A percentile compares a stretch with the other conserved stretches of the same genome.
Conservation (phyloP, 2,329 filamentous ascomycete species). For the Didymella segeticola region DNA sequence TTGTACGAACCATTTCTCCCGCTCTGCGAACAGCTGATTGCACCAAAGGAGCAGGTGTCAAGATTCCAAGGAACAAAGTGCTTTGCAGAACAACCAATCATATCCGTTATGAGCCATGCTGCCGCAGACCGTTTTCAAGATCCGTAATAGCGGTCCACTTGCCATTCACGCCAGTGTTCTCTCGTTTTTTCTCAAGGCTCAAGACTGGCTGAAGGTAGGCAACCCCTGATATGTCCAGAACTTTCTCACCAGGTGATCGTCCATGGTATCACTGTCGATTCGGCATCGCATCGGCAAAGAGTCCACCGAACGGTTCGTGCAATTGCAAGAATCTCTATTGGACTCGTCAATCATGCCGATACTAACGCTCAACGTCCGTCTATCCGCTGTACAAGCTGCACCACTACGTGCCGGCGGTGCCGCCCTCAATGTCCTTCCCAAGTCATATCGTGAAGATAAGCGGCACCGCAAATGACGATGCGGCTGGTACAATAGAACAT, state of each 20-base stretch:
- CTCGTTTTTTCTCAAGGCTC: slow-evolving; percentile 2
- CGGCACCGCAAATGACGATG: background rate
- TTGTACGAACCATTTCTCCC: background rate
- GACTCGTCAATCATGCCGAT: slow-evolving; percentile 4
- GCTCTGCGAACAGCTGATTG: slow-evolving; percentile 1
- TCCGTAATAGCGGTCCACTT: slow-evolving; percentile 8
- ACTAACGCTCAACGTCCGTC: background rate
- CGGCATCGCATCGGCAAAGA: slow-evolving; percentile 15
- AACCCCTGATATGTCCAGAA: background rate
- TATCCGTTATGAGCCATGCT: background rate
- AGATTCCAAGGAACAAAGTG: background rate
- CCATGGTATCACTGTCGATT: background rate
- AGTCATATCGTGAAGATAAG: background rate
- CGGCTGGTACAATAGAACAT: background rate
- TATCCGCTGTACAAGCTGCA: slow-evolving; percentile 7
- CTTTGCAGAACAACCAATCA: slow-evolving; percentile 4
- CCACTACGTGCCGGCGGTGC: slow-evolving; percentile 9
- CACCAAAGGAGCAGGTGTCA: slow-evolving; percentile 12
- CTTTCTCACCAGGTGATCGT: background rate
- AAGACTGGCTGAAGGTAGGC: background rate
- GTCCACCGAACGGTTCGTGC: slow-evolving; percentile 8
- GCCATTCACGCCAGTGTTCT: background rate
- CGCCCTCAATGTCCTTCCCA: slow-evolving; percentile 4
- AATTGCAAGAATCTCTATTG: slow-evolving; percentile 6
- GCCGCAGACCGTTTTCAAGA: slow-evolving; percentile 2